Evolutionary conservation across 495 filamentous ascomycete species (phyloP).

Genomic region (Aspergillus avenaceus): DNA sequence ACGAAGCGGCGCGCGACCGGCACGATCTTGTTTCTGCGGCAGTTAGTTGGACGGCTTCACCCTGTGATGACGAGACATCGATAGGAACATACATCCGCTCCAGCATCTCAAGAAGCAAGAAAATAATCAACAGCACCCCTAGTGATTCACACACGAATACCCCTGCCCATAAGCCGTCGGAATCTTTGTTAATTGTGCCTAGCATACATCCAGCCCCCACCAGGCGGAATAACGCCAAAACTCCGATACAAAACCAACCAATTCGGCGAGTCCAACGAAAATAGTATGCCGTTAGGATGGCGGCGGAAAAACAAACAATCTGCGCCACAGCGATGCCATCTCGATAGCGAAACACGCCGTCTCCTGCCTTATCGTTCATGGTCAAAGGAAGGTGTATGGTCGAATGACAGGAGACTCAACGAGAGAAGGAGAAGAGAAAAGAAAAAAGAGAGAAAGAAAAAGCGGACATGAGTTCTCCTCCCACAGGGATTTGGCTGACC

Average conservation of each 20-base stretch:
- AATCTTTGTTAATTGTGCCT: conserved; percentile 9
- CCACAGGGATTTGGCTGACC: too few relatives aligned
- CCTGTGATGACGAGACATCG: neutral
- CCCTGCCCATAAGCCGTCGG: conserved; percentile 12
- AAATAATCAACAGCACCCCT: conserved; percentile 15
- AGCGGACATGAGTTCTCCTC: too few relatives aligned
- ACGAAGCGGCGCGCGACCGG: conserved; percentile 3
- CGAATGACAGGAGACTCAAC: too few relatives aligned
- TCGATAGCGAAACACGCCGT: conserved; percentile 10
- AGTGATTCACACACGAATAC: conserved; percentile 19
- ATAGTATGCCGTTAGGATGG: conserved; percentile 1
- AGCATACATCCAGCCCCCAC: conserved; percentile 15
- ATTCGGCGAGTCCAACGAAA: conserved; percentile 9
- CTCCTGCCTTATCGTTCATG: too few relatives aligned
- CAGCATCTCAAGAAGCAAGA: conserved; percentile 13
- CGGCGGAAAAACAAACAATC: conserved; percentile 3
- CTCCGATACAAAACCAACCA: conserved; percentile 15
- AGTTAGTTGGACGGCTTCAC: too few relatives aligned
- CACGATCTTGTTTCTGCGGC: conserved; percentile 13
- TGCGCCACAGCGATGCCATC: conserved; percentile 14
- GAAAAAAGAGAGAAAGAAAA: too few relatives aligned
- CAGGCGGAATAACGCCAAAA: conserved; percentile 13
- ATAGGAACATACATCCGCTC: conserved; percentile 8
- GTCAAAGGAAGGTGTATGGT: too few relatives aligned
- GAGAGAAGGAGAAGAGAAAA: too few relatives aligned